A percentile compares a stretch with the other conserved stretches of the same genome.
Evolutionary conservation across 306 rosid genomes (phyloP).

Genomic region (Neltuma alba): DNA sequence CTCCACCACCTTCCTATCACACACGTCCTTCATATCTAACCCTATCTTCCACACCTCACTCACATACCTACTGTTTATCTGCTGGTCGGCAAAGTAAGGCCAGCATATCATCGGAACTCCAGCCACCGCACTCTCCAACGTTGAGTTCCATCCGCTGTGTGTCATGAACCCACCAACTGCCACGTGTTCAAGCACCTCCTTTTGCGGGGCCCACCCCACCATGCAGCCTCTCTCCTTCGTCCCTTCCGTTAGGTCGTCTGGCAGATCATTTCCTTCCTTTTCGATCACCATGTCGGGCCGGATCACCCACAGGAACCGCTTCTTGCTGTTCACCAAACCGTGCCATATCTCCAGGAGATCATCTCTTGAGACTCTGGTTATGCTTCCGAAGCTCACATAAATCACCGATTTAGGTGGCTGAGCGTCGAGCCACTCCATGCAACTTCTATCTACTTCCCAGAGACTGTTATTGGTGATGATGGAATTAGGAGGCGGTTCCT

Average conservation of each 20-base stretch:
- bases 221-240: conserved; percentile 11
- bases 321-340: conserved; percentile 44
- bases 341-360: conserved; percentile 44
- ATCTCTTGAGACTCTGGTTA: not conserved
- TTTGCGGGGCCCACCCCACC: conserved; percentile 22
- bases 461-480: conserved; percentile 17
- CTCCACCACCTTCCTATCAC: conserved; percentile 4
- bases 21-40: conserved; percentile 7
- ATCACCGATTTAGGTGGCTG: conserved; percentile 43
- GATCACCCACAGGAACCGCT: conserved; percentile 47
- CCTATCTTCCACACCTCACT: conserved; percentile 25
- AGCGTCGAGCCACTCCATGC: conserved; percentile 62
- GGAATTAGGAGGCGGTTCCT: not conserved
- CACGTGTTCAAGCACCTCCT: conserved; percentile 6
- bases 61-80: conserved; percentile 11
- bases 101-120: conserved; percentile 26
- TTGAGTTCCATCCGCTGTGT: conserved; percentile 24
- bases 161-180: conserved; percentile 24
- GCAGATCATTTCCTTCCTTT: not conserved
- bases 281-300: conserved; percentile 19
- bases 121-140: conserved; percentile 2
- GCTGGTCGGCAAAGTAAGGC: not conserved
- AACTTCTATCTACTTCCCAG: conserved; percentile 38
- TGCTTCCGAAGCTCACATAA: conserved; percentile 55
- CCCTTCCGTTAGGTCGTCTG: not conserved